Evolutionary conservation across 2,329 filamentous ascomycete genomes (phyloP).

Genomic region (Epichloe scottii): DNA sequence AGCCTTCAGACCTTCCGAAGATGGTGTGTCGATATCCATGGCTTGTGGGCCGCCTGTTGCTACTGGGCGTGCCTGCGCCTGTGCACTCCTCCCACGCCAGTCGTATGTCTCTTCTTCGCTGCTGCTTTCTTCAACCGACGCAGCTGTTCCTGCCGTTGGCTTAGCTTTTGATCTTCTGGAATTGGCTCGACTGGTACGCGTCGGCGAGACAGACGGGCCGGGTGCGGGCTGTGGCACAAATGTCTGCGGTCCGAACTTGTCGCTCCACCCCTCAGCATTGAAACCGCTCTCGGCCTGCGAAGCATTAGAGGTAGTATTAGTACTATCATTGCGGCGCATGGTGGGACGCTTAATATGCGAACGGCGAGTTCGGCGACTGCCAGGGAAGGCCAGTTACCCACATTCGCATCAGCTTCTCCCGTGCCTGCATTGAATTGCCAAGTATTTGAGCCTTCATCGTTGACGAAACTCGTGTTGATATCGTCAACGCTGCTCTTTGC

Average conservation of each 20-base stretch:
- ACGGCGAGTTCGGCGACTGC: conserved; percentile 26
- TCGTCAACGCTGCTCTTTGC: conserved; percentile 41
- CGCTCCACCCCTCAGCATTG: conserved; percentile 39
- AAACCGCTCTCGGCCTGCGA: conserved; percentile 25
- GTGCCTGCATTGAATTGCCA: conserved; percentile 43
- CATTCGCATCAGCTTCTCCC: conserved; percentile 16
- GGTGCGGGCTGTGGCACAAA: conserved; percentile 35
- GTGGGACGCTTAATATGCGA: conserved; percentile 23
- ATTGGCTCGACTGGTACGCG: conserved; percentile 29
- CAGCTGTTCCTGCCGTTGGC: conserved; percentile 31
- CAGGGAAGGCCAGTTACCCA: conserved; percentile 23
- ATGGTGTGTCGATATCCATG: conserved; percentile 53
- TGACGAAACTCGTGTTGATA: conserved; percentile 49
- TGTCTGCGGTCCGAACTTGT: conserved; percentile 40
- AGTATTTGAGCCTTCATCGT: conserved; percentile 30
- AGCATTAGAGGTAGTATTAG: conserved; percentile 12
- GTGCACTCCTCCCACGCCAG: conserved; percentile 22
- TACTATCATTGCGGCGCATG: conserved; percentile 10
- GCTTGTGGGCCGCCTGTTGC: conserved; percentile 38
- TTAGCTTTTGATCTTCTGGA: conserved; percentile 51
- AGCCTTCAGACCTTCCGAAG: conserved; percentile 12
- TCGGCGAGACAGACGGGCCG: conserved; percentile 30
- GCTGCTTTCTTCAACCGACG: conserved; percentile 34
- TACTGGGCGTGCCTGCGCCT: conserved; percentile 12
- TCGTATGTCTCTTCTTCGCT: conserved; percentile 28